A percentile compares a stretch with the other conserved stretches of the same genome.
phyloP scores from a whole-genome alignment of 768 basidiomycete genomes.

The Pisolithus orientalis region DNA sequence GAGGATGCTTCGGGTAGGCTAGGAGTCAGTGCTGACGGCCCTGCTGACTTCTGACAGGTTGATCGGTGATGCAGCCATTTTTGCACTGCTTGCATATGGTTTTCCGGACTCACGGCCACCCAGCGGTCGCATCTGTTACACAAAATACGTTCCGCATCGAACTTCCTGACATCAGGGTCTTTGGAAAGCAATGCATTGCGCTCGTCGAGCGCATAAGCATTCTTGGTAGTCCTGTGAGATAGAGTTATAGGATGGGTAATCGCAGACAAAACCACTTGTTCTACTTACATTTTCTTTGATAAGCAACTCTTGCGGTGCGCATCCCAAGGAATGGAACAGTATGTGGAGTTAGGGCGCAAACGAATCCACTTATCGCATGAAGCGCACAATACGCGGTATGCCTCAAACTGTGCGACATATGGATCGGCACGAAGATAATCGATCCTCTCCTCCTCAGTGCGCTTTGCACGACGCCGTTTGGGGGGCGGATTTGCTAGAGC shows the following conservation, averaged over 20 bases:
- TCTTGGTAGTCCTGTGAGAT: conserved; percentile 34
- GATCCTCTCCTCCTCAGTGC: conserved; percentile 73
- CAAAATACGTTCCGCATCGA: conserved; percentile 64
- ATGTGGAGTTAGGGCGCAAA: conserved; percentile 79
- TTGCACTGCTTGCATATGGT: conserved; percentile 55
- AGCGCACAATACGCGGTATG: conserved; percentile 73
- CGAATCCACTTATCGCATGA: conserved; percentile 84
- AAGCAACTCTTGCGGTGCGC: conserved; percentile 80
- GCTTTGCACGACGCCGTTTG: conserved; percentile 68
- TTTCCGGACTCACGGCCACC: conserved; percentile 55
- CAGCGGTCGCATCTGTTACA: conserved; percentile 66
- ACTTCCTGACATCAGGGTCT: conserved; percentile 69
- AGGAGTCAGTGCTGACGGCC: conserved; percentile 4
- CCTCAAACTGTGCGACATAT: conserved; percentile 75
- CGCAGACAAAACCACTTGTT: conserved; percentile 3
- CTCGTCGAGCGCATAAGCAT: conserved; percentile 54
- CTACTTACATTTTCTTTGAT: conserved; percentile 63
- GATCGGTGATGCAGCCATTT: conserved; percentile 61
- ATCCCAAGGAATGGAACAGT: conserved; percentile 86
- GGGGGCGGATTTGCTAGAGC: conserved; percentile 41
- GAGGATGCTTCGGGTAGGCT: conserved; percentile 16
- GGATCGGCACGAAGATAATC: conserved; percentile 63
- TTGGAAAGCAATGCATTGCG: conserved; percentile 51
- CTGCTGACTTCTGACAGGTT: conserved; percentile 39
- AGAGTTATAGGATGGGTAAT: conserved; percentile 5